Percentiles rank a stretch among this genome's conserved stretches.
Conservation (phyloP, 1,139 yeast species). For the Geotrichum phurueaensis region DNA sequence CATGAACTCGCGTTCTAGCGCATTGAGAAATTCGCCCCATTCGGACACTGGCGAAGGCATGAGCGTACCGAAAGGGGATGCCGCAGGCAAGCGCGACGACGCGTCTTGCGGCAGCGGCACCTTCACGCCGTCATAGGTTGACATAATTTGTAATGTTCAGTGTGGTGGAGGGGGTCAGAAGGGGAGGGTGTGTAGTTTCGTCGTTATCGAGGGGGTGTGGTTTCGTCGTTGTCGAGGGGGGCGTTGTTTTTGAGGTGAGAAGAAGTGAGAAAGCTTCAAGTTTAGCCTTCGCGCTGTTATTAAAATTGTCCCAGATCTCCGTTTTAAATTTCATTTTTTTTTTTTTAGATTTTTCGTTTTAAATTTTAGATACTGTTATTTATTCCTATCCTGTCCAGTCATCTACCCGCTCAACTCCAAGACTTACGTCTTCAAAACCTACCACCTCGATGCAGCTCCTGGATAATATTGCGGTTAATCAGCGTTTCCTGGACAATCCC, state of each 20-base stretch:
- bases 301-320: background rate
- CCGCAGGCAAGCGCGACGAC: background rate
- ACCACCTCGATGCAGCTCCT: constrained; percentile 50
- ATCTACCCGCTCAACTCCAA: background rate
- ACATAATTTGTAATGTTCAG: background rate
- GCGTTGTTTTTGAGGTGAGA: background rate
- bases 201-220: background rate
- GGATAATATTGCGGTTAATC: constrained; percentile 43
- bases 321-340: background rate
- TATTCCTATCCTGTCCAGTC: background rate
- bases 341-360: background rate
- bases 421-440: background rate
- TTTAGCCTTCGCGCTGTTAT: background rate
- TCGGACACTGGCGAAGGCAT: constrained; percentile 20
- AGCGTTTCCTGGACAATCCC: constrained; percentile 57
- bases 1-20: constrained; percentile 26
- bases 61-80: constrained; percentile 1
- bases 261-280: background rate
- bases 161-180: background rate
- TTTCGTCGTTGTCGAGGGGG: background rate
- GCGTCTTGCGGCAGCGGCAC: background rate
- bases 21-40: constrained; percentile 30
- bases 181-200: background rate
- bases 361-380: background rate
- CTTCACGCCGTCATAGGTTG: background rate